Evolutionary conservation across 371 early-diverging fungal genomes (phyloP), one percentile per base, ranked within the genome.

Genomic region (Smittium culicis): DNA sequence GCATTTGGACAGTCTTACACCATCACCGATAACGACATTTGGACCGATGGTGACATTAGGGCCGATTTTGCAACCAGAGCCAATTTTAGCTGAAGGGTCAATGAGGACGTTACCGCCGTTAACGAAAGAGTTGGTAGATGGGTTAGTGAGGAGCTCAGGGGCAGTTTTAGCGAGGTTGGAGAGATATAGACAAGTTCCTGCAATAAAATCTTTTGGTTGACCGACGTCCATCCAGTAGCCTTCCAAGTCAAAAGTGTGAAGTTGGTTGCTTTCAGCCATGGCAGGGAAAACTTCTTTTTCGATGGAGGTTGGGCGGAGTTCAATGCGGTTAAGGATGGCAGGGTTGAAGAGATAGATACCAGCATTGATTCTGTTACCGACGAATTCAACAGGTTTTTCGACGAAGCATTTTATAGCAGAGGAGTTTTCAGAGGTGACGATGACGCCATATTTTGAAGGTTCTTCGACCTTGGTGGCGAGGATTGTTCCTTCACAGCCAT

Each of bases 211-310:
- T 75, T 90, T 92, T 71, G 98, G 99, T 80, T 98, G 99, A 34
- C 99, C 99, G 58, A 99, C 98, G 77, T 99, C 99, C 95, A 95
- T 95, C 99, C 99, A 99, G 86, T 91, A 99, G 65, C 99, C 98
- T 62, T 94, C 88, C 35, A 99, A 84, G 24, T 92, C 91, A 79
- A 92, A 95, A 34, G 91, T 83, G 75, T 91, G 90, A 61, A 99
- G 83, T 73, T 90, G 83, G 24, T 77, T 74, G 65, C 90, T 91
- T 30, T 77, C 73, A 24, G 97, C 98, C 87, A 99, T 92, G 61
- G 60, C 67, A 25, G 99, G 99, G 81, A 99, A 99, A 5, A 97
- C 83, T 75, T 99, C 99, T 77, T 92, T 97, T 79, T 99, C 99
- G 68, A 96, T 96, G 28, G 94, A 93, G 17, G 93, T 96, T 24